Percentiles rank a stretch among this genome's conserved stretches.
Evolutionary conservation across 345 rosid genomes (phyloP).

Genomic region (Combretum micranthum): DNA sequence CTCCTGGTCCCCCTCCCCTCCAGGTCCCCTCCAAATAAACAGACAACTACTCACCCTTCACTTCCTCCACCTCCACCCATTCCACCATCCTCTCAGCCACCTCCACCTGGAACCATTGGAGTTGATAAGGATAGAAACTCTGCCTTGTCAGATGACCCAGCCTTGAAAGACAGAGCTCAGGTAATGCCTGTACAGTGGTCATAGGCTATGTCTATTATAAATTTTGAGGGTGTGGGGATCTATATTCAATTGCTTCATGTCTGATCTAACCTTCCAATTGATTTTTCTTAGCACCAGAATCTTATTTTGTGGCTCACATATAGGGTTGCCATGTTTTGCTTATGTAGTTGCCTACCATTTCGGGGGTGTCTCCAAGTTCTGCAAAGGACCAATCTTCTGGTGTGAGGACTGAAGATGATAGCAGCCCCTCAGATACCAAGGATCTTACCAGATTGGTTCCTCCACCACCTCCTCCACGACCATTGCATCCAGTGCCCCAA

Average conservation of each 20-base stretch:
- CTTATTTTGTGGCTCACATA: constrained; percentile 6
- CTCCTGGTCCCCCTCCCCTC: constrained; percentile 83
- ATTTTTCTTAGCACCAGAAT: neutral
- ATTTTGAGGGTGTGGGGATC: neutral
- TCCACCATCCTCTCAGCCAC: constrained; percentile 49
- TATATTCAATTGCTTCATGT: no score
- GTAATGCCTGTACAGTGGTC: constrained; percentile 15
- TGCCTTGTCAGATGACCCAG: constrained; percentile 33
- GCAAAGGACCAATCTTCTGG: constrained; percentile 39
- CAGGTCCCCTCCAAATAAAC: constrained; percentile 87
- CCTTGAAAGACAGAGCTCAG: constrained; percentile 40
- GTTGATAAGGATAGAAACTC: constrained; percentile 33
- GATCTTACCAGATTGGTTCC: constrained; percentile 55
- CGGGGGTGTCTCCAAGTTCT: constrained; percentile 41
- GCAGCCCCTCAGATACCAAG: constrained; percentile 28
- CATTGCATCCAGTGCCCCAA: constrained; percentile 45
- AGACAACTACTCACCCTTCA: constrained; percentile 31
- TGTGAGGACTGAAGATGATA: constrained; percentile 39
- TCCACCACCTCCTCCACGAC: constrained; percentile 82
- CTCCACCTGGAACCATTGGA: constrained; percentile 49
- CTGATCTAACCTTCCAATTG: no score
- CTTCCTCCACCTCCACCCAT: constrained; percentile 70
- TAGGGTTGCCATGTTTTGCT: constrained; percentile 43
- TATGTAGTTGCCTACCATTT: constrained; percentile 51
- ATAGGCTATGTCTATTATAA: neutral